Evolutionary conservation across 1,139 yeast genomes (phyloP), one percentile per base, ranked within the genome.

Genomic region (Yarrowia galli): DNA sequence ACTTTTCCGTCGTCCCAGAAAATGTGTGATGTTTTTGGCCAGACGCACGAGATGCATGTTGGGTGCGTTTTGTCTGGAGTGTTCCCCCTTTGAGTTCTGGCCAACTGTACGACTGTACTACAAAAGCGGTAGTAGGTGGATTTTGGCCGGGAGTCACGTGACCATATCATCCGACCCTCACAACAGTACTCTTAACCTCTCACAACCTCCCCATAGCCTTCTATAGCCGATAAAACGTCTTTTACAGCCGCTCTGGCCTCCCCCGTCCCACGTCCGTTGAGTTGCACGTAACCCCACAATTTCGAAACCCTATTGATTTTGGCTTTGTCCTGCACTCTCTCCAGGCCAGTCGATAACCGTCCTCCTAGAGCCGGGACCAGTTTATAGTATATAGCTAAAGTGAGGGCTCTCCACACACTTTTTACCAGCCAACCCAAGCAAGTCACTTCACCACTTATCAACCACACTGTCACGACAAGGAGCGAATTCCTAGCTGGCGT

Each of bases 301-400:
- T 25, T 5, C 22, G 42, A 54, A 54, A 32, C 23, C 25, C 40
- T 43, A 43, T 12, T 6, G 18, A 8, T 40, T 54, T 28, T n/a
- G 6, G 8, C 18, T 54, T 40, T 45, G 32, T 28, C 8, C 35
- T 23, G n/a, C 18, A 12, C 7, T 16, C 36, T n/a, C n/a, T n/a
- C n/a, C n/a, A n/a, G n/a, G n/a, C n/a, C 36, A 54, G 61, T 25
- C 61, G 61, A 54, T 54, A 54, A 54, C 61, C 61, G 61, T 25
- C 61, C 46, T 40, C 25, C 61, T 12, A 54, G 46, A 40, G 61
- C 61, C 61, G 60, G 25, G 16, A 10, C 20, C 9, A n/a, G n/a
- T n/a, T n/a, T 20, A 18, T 28, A 38, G 20, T n/a, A 38, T 45
- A 45, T 45, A 45, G 49, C 32, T 23, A 46, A 23, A 23, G 32